Base-by-base conservation (phyloP, 768 basidiomycete species). In the Albatrellus ellisii region DNA sequence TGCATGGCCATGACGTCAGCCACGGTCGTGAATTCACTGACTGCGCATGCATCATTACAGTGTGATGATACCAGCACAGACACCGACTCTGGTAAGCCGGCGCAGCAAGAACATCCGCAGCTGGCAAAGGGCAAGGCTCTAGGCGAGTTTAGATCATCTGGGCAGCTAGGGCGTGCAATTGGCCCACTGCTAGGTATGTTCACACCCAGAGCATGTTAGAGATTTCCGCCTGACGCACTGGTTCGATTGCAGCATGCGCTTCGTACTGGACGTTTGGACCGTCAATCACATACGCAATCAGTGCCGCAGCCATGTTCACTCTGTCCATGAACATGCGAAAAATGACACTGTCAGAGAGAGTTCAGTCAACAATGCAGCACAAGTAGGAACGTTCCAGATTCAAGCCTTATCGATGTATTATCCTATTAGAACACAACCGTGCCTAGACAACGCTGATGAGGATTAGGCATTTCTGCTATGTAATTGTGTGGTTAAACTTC, bases 1-100 rank as follows among this genome's bases (percentile, higher is more conserved):
- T 85, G 80, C 53, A 69, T 97, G 62, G 89, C 90, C 4, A 95
- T 90, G 64, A 95, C 94, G 4, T 85, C 81, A 46, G 92, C 94
- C 4, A 95, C 90, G 1, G 92, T 95, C 38, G 94, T 99, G 47
- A 97, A 85, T 55, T 76, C 87, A 7, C 66, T 99, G 49, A 99
- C 90, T 27, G 79, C 91, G 20, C 77, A 81, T 48, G 94, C 92
- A 8, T 91, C 89, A 11, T 58, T 91, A 50, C 89, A 92, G 60
- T 91, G 88, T 48, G 86, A 94, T 54, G 86, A 90, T 22, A 35
- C 41, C 10, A n/a, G n/a, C n/a, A 58, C 72, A 12, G 75, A 79
- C 54, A 59, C 63, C 7, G 66, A 66, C 28, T 76, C 73, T 0
- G 75, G 74, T 7, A 77, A 82, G 54, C 59, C 69, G 0, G 48